These are phyloP conservation scores for Pleurotus sapidus DNA, from an alignment of 768 basidiomycete species.

Conservation along the genomic window DNA sequence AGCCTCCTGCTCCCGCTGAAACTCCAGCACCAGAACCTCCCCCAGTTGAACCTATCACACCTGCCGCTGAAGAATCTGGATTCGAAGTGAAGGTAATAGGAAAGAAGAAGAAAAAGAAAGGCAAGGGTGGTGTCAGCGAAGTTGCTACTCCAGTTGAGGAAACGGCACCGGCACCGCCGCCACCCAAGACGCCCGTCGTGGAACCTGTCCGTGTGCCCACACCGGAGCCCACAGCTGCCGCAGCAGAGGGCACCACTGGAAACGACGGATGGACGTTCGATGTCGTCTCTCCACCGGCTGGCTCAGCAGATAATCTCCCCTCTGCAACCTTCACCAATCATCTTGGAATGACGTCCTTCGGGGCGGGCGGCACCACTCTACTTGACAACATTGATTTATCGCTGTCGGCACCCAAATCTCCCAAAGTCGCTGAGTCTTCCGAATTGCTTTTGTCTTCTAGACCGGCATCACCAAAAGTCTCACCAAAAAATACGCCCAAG, in stretches of 20 bases:
- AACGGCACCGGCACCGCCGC: background rate
- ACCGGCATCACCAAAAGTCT: conserved; percentile 8
- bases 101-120: conserved; percentile 3
- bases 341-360: conserved; percentile 2
- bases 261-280: background rate
- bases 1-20: background rate
- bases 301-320: conserved; percentile 4
- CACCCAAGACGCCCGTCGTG: background rate
- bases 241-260: background rate
- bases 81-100: background rate
- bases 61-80: background rate
- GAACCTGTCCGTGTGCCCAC: background rate
- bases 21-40: background rate
- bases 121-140: background rate
- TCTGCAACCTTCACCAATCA: conserved; percentile 2
- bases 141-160: background rate
- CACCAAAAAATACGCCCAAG: conserved; percentile 14
- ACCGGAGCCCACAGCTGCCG: background rate
- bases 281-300: conserved; percentile 2
- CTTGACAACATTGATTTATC: background rate
- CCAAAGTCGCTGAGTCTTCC: background rate
- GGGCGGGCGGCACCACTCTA: background rate
- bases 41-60: background rate
- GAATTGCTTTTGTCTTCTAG: background rate
- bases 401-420: background rate